Evolutionary conservation across 2,329 filamentous ascomycete species (phyloP).

Genomic region (Pestalotiopsis sp.): DNA sequence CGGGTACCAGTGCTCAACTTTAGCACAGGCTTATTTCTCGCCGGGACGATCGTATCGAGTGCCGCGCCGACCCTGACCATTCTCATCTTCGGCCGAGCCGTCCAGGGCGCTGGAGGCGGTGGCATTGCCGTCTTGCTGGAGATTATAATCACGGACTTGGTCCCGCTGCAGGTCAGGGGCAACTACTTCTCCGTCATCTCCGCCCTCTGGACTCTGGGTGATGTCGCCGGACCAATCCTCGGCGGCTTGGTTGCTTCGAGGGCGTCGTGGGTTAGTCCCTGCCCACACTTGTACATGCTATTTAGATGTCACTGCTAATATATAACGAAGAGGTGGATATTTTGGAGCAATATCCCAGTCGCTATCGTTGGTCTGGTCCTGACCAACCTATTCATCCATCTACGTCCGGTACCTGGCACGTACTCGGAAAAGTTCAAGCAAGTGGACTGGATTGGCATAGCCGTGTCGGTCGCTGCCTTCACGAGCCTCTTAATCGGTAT

Average conservation of each 20-base stretch:
- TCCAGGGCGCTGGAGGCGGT: conserved; percentile 1
- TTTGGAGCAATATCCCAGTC: conserved; percentile 4
- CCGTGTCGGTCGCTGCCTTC: not conserved
- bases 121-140: not conserved
- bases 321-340: not conserved
- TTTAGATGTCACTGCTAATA: not conserved
- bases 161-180: not conserved
- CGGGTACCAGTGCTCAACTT: conserved; percentile 1
- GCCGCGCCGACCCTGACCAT: not conserved
- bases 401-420: not conserved
- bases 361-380: not conserved
- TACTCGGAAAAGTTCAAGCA: not conserved
- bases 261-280: not conserved
- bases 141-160: conserved; percentile 2
- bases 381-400: not conserved
- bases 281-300: not conserved
- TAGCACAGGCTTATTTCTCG: not conserved
- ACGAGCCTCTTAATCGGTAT: not conserved
- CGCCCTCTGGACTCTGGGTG: not conserved
- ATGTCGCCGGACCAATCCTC: not conserved
- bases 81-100: not conserved
- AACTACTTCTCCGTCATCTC: conserved; percentile 3
- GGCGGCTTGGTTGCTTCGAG: not conserved
- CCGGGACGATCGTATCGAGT: not conserved
- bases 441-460: conserved; percentile 2